Base-by-base conservation (phyloP, 2,329 filamentous ascomycete genomes). In the Huntiella moniliformis region DNA sequence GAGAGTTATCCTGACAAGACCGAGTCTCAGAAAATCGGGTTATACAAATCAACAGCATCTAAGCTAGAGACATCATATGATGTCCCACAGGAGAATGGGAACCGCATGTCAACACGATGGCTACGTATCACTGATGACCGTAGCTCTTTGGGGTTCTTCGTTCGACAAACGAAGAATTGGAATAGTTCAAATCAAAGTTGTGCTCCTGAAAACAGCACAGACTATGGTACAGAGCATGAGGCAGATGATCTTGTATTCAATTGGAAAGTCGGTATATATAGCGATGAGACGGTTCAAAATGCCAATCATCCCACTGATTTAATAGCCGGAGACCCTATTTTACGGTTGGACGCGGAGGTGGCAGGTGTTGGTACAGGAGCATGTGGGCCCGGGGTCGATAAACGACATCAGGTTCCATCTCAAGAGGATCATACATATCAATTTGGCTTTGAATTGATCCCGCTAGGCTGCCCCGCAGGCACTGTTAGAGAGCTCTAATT, bases 1-100 rank as follows among this genome's bases (percentile, higher is more conserved):
- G 77, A 82, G 56, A 71, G 67, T 8, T 84, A 82, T 61, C 61
- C 63, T 12, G 79, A 84, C 60, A 77, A 70, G 61, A 79, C 80
- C 56, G 56, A 65, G 10, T 68, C 71, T 3, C 76, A 81, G 55
- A 58, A 60, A 1, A 59, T 79, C 3, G 77, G 73, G 5, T 69
- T 67, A 42, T 76, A 53, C 56, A 18, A 22, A 13, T 28, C 17
- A 16, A n/a, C 52, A 1, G 60, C 75, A 1, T 67, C 71, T 40
- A 62, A 67, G 1, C 61, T 82, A 0, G 73, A 68, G 56, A 64
- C 70, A 1, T 65, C 71, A 38, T 82, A 80, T 54, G 78, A 83
- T 52, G 76, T 73, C 46, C 79, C 78, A 0, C 79, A 83, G 56
- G 79, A 83, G 49, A 67, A 65, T 31, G 73, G 74, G 0, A 82